Conservation (phyloP, 1,284 basidiomycete genomes). For the Ganoderma meredithae region DNA sequence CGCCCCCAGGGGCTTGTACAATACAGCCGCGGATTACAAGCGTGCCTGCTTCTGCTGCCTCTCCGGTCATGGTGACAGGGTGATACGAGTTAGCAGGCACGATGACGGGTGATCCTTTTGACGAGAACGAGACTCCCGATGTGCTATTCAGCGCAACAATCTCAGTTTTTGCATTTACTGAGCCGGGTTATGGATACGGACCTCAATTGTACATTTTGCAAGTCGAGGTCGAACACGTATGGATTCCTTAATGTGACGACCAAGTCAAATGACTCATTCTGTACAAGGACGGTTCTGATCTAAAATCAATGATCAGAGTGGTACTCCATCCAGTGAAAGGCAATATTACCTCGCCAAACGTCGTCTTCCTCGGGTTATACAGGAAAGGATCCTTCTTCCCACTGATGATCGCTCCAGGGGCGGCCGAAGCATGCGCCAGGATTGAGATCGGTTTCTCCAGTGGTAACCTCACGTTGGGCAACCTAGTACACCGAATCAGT, state of each 20-base stretch:
- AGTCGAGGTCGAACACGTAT: constrained; percentile 89
- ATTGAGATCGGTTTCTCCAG: constrained; percentile 74
- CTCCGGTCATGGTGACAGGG: constrained; percentile 75
- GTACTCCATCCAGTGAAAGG: not conserved
- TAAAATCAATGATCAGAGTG: constrained; percentile 35
- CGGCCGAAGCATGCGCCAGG: constrained; percentile 51
- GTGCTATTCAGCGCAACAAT: constrained; percentile 59
- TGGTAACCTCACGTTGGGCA: constrained; percentile 76
- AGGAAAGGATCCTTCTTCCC: constrained; percentile 81
- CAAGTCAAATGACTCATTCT: constrained; percentile 86
- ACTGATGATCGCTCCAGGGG: constrained; percentile 55
- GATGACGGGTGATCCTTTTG: constrained; percentile 61
- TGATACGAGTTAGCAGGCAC: constrained; percentile 82
- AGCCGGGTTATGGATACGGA: constrained; percentile 43
- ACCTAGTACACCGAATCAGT: constrained; percentile 48
- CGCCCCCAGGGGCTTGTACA: constrained; percentile 80
- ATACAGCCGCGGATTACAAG: constrained; percentile 82
- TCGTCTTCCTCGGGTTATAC: constrained; percentile 82
- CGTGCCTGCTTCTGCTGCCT: constrained; percentile 69
- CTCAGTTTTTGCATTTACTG: not conserved
- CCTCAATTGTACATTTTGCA: constrained; percentile 86
- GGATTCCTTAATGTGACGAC: constrained; percentile 90
- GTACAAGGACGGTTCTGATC: constrained; percentile 75
- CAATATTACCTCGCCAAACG: constrained; percentile 61
- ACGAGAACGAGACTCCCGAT: constrained; percentile 79